Percentiles rank a stretch among this genome's conserved stretches.
phyloP scores from a whole-genome alignment of 306 rosid genomes.

The Dalbergia oliveri region DNA sequence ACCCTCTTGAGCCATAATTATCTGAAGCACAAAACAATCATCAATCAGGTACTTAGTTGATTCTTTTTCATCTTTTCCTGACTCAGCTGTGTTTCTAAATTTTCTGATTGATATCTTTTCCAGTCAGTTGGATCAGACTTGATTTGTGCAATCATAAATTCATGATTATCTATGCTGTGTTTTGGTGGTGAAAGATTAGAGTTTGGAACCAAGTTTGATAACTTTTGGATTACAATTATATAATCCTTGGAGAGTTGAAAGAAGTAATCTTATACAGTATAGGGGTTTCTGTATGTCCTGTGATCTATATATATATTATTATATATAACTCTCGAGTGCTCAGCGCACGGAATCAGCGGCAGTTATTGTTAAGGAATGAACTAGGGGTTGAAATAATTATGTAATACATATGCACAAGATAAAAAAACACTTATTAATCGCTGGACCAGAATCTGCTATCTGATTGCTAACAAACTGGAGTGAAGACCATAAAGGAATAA shows the following conservation, averaged over 20 bases:
- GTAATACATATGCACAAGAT: background rate
- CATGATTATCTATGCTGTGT: conserved; percentile 37
- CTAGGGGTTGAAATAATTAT: conserved; percentile 11
- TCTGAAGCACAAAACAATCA: conserved; percentile 21
- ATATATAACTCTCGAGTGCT: background rate
- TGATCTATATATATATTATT: background rate
- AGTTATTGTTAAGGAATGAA: conserved; percentile 18
- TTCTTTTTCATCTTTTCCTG: conserved; percentile 21
- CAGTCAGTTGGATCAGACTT: conserved; percentile 21
- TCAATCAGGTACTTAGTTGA: conserved; percentile 40
- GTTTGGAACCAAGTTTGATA: conserved; percentile 29
- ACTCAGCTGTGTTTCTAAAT: conserved; percentile 29
- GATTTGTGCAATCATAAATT: conserved; percentile 28
- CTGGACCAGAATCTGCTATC: conserved; percentile 6
- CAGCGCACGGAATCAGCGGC: background rate
- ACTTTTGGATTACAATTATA: conserved; percentile 8
- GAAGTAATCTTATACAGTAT: conserved; percentile 21
- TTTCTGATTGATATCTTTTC: conserved; percentile 21
- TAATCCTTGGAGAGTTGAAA: conserved; percentile 33
- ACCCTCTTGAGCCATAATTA: conserved; percentile 42
- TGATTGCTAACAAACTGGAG: background rate
- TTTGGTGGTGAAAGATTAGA: conserved; percentile 39
- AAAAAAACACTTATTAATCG: background rate
- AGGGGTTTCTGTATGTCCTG: background rate
- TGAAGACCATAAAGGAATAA: conserved; percentile 5